A percentile compares a stretch with the other conserved stretches of the same genome.
phyloP scores from a whole-genome alignment of 306 rosid genomes.

The Cyamopsis tetragonoloba region DNA sequence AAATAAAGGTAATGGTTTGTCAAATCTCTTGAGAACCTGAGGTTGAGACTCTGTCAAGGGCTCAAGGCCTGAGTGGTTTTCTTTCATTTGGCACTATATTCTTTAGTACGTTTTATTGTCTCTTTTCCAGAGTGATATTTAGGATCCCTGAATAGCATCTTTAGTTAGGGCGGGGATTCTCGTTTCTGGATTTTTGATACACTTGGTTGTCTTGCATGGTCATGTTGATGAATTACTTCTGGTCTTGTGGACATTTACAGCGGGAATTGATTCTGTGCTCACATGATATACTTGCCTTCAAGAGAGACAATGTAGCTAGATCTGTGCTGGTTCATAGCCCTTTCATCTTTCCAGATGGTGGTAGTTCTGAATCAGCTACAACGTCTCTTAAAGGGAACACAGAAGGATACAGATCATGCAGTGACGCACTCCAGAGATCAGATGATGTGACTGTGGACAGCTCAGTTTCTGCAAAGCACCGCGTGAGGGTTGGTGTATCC shows the following conservation, averaged over 20 bases:
- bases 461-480: conserved; percentile 57
- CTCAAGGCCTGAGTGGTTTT: neutral
- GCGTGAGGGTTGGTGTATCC: conserved; percentile 51
- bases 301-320: conserved; percentile 80
- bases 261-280: conserved; percentile 90
- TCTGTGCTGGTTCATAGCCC: conserved; percentile 58
- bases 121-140: neutral
- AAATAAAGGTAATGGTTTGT: conserved; percentile 62
- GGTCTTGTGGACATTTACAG: conserved; percentile 47
- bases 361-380: conserved; percentile 96
- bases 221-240: conserved; percentile 19
- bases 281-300: conserved; percentile 77
- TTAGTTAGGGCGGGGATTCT: neutral
- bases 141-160: neutral
- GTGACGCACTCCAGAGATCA: conserved; percentile 84
- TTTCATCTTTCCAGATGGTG: conserved; percentile 68
- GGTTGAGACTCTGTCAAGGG: neutral
- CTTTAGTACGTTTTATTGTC: neutral
- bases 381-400: conserved; percentile 85
- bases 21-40: neutral
- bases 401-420: conserved; percentile 79
- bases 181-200: neutral
- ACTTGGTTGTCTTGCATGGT: neutral
- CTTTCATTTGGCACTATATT: neutral
- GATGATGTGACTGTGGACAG: conserved; percentile 94